Evolutionary conservation across 1,284 basidiomycete genomes (phyloP).

Genomic region (Sphagnurus paluster): DNA sequence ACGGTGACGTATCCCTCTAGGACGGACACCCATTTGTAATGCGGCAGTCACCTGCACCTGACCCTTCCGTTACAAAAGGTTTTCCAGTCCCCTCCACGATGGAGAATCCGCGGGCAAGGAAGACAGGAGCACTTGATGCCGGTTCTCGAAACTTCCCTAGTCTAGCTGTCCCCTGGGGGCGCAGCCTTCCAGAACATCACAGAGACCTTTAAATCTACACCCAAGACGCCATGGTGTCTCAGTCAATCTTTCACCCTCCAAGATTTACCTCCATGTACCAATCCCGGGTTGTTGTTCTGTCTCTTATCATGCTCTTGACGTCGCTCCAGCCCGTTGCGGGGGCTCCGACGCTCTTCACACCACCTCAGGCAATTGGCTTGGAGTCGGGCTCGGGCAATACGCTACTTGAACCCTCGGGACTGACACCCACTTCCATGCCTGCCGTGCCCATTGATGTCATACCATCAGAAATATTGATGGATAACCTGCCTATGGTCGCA

Average conservation of each 20-base stretch:
- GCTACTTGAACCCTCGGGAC: background rate
- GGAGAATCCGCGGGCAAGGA: slow-evolving; percentile 12
- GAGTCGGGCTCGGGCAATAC: background rate
- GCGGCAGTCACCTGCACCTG: background rate
- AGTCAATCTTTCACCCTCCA: slow-evolving; percentile 11
- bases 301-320: slow-evolving; percentile 13
- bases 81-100: slow-evolving; percentile 2
- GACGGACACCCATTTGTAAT: slow-evolving; percentile 7
- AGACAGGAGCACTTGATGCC: slow-evolving; percentile 3
- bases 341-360: slow-evolving; percentile 10
- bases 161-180: background rate
- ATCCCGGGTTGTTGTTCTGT: slow-evolving; percentile 12
- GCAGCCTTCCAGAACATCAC: slow-evolving; percentile 9
- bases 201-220: slow-evolving; percentile 8
- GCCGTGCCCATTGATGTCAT: background rate
- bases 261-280: slow-evolving; percentile 12
- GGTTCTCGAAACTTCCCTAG: slow-evolving; percentile 8
- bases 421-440: background rate
- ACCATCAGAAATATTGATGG: background rate
- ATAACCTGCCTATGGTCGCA: background rate
- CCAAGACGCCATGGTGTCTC: background rate
- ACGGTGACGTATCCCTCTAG: too few relatives aligned
- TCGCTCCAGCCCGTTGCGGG: slow-evolving; percentile 12
- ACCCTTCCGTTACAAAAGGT: slow-evolving; percentile 9
- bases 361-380: slow-evolving; percentile 3